Percentiles rank a stretch among this genome's conserved stretches.
These are phyloP conservation scores for Diplocarpon mali DNA, from an alignment of 2,329 filamentous ascomycete species.

Conservation along the genomic window DNA sequence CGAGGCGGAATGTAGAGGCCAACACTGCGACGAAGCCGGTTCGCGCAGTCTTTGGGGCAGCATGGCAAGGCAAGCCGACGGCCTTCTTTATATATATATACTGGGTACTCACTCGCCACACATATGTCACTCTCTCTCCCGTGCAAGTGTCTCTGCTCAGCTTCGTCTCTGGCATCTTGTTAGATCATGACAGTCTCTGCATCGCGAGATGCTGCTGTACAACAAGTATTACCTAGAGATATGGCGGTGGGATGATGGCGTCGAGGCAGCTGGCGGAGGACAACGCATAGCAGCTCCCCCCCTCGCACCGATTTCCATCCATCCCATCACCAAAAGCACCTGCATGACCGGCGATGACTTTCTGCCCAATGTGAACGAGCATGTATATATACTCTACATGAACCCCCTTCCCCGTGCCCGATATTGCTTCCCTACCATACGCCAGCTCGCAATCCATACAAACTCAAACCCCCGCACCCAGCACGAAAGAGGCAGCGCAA, in stretches of 20 bases:
- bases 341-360: too few relatives aligned
- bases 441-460: background rate
- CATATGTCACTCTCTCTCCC: background rate
- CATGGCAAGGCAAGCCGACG: background rate
- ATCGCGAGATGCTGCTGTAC: background rate
- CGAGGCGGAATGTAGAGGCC: too few relatives aligned
- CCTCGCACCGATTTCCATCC: background rate
- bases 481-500: too few relatives aligned
- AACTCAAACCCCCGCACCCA: too few relatives aligned
- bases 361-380: conserved; percentile 4
- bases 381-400: conserved; percentile 2
- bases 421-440: conserved; percentile 1
- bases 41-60: background rate
- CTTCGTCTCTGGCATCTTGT: too few relatives aligned
- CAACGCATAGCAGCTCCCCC: conserved; percentile 7
- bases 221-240: background rate
- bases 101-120: conserved; percentile 5
- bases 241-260: conserved; percentile 3
- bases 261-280: background rate
- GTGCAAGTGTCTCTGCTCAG: too few relatives aligned
- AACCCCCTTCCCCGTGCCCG: background rate
- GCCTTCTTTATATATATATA: background rate
- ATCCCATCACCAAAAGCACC: background rate
- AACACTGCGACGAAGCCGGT: background rate
- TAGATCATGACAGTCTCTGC: too few relatives aligned